Evolutionary conservation across 2,329 filamentous ascomycete species (phyloP).

Genomic region (Paecilomyces formosus): DNA sequence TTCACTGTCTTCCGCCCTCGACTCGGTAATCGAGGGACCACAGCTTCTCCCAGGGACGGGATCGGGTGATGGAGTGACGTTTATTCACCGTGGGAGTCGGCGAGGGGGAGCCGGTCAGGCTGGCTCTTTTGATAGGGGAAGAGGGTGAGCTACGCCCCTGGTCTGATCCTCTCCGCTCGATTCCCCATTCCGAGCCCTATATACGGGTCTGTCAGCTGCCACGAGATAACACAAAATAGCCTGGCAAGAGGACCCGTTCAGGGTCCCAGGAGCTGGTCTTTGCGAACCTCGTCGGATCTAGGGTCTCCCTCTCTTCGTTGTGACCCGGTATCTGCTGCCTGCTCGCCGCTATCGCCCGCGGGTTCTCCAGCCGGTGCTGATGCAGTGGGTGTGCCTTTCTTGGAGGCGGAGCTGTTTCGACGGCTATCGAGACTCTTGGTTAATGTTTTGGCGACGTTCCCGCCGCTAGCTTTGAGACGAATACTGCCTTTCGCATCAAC

Average conservation of each 20-base stretch:
- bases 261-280: conserved; percentile 37
- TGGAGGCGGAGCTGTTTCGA: conserved; percentile 78
- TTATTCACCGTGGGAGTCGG: not conserved
- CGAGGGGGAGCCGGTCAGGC: not conserved
- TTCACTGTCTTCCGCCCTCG: conserved; percentile 4
- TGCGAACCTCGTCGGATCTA: conserved; percentile 42
- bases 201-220: not conserved
- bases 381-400: conserved; percentile 51
- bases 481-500: conserved; percentile 74
- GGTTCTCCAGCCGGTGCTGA: conserved; percentile 26
- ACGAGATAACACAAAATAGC: not conserved
- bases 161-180: not conserved
- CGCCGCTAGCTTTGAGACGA: conserved; percentile 52
- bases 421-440: conserved; percentile 87
- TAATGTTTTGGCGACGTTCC: conserved; percentile 67
- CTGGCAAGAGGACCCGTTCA: conserved; percentile 16
- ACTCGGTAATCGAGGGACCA: conserved; percentile 3
- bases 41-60: conserved; percentile 1
- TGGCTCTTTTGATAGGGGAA: not conserved
- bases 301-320: conserved; percentile 31
- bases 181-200: conserved; percentile 1
- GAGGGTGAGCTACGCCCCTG: not conserved
- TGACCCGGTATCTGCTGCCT: conserved; percentile 24
- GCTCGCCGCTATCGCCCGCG: conserved; percentile 23
- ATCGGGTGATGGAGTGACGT: not conserved